Evolutionary conservation across 495 filamentous ascomycete genomes (phyloP).

Genomic region (Jackrogersella minutella): DNA sequence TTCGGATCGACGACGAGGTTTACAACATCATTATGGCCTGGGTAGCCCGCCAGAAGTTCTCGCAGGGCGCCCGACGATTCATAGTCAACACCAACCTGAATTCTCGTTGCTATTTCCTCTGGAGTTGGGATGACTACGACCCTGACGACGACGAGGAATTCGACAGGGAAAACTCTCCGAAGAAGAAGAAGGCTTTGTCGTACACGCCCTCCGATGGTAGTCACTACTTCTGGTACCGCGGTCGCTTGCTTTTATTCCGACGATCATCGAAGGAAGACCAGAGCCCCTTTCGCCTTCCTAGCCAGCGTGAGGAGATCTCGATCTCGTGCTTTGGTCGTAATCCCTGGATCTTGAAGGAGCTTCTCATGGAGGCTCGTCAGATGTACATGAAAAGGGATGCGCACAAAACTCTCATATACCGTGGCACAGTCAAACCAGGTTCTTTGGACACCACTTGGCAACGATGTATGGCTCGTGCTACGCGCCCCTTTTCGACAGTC

Average conservation of each 20-base stretch:
- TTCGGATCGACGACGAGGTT: constrained; percentile 72
- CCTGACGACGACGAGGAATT: constrained; percentile 58
- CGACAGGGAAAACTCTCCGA: constrained; percentile 13
- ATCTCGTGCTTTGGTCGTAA: constrained; percentile 73
- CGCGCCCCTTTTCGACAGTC: constrained; percentile 84
- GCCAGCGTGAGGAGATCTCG: constrained; percentile 66
- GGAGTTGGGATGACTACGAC: constrained; percentile 51
- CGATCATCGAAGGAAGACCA: constrained; percentile 51
- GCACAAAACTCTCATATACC: constrained; percentile 71
- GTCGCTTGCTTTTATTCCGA: constrained; percentile 63
- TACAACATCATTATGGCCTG: constrained; percentile 76
- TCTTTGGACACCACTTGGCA: constrained; percentile 55
- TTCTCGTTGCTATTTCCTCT: constrained; percentile 58
- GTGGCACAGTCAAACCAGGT: constrained; percentile 55
- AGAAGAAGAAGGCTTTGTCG: constrained; percentile 66
- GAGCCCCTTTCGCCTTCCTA: constrained; percentile 38
- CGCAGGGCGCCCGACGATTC: constrained; percentile 64
- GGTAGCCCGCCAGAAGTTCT: constrained; percentile 68
- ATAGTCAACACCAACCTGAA: constrained; percentile 67
- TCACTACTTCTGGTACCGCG: constrained; percentile 72
- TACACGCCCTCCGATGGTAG: constrained; percentile 71
- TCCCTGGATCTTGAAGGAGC: constrained; percentile 68
- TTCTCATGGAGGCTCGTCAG: constrained; percentile 70
- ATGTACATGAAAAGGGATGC: constrained; percentile 66
- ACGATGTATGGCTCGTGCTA: constrained; percentile 65